Evolutionary conservation across 2,329 filamentous ascomycete species (phyloP), one percentile per base, ranked within the genome.

Genomic region (Fusarium nisikadoi): DNA sequence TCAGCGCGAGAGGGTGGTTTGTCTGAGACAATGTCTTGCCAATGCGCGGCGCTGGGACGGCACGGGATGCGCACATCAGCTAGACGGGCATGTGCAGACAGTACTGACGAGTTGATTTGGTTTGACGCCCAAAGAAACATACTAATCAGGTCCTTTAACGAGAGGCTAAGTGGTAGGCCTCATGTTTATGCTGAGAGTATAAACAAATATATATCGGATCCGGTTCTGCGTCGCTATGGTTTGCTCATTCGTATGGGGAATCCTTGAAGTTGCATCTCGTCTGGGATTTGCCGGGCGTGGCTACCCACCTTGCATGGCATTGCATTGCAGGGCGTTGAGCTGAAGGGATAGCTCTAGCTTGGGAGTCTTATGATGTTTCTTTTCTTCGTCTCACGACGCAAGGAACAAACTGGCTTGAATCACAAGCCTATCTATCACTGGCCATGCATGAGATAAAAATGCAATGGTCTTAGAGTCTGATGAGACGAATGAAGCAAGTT

Each of bases 11-110:
- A 62, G 57, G 69, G 61, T 62, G 70, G 61, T 52, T 60, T 72
- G 73, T 74, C 73, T 74, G 45, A 72, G 73, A 75, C 73, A 75
- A 49, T 74, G 71, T 72, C 71, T 73, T 60, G 68, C 57, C 57
- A 53, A 60, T 68, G 68, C 64, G 71, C 71, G 71, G 71, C 71
- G 71, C 56, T 68, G 67, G 68, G 63, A 52, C 64, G 61, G 68
- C 71, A 73, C 71, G 71, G 71, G 71, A 73, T 65, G 62, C 49
- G 45, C 45, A 53, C 45, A 58, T 39, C 25, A 58, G 29, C 31
- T 47, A 56, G 39, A n/a, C 20, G 31, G 49, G 25, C 23, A n/a
- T n/a, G 35, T 41, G 38, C 19, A 12, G 23, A 25, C 52, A 19
- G 35, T 39, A 27, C 29, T n/a, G 25, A 23, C 31, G 27, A 41